phyloP scores from a whole-genome alignment of 2,329 filamentous ascomycete genomes.

The Mycosphaerella sp. region DNA sequence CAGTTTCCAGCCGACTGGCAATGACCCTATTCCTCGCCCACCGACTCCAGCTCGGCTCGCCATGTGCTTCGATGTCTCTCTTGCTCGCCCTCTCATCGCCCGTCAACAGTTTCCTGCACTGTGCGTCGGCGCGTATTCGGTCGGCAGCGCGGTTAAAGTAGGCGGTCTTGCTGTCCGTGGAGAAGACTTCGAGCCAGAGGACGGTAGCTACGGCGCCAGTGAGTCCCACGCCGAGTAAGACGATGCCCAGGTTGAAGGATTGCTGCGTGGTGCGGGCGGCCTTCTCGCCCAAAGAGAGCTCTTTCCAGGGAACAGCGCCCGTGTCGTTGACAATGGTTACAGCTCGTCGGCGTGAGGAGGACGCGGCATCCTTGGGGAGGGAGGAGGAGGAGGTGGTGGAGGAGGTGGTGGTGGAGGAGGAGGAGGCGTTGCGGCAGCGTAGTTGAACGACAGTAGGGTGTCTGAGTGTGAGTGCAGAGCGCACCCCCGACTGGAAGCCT shows the following conservation, averaged over 20 bases:
- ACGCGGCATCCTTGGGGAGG: slow-evolving; percentile 25
- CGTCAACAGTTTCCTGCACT: slow-evolving; percentile 68
- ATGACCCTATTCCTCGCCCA: slow-evolving; percentile 63
- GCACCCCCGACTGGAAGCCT: slow-evolving; percentile 10
- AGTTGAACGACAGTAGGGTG: slow-evolving; percentile 9
- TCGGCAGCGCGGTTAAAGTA: slow-evolving; percentile 85
- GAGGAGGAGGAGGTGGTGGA: slow-evolving; percentile 10
- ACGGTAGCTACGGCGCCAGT: slow-evolving; percentile 74
- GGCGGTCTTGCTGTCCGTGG: slow-evolving; percentile 72
- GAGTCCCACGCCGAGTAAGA: slow-evolving; percentile 65
- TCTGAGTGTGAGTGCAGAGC: slow-evolving; percentile 5
- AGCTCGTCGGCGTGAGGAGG: slow-evolving; percentile 54
- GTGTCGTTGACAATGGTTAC: slow-evolving; percentile 84
- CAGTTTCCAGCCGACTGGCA: slow-evolving; percentile 51
- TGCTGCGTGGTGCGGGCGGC: slow-evolving; percentile 81
- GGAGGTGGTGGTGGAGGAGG: no score
- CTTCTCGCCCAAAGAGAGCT: slow-evolving; percentile 72
- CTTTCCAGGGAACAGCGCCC: slow-evolving; percentile 71
- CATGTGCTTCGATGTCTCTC: slow-evolving; percentile 67
- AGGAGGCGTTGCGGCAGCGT: slow-evolving; percentile 18
- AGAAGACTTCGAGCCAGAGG: slow-evolving; percentile 76
- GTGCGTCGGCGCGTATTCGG: slow-evolving; percentile 64
- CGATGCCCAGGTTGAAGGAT: slow-evolving; percentile 76
- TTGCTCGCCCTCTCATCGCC: slow-evolving; percentile 51
- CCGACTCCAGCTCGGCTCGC: slow-evolving; percentile 72